phyloP scores from a whole-genome alignment of 805 yeast species.

The Starmerella ratchasimensis region DNA sequence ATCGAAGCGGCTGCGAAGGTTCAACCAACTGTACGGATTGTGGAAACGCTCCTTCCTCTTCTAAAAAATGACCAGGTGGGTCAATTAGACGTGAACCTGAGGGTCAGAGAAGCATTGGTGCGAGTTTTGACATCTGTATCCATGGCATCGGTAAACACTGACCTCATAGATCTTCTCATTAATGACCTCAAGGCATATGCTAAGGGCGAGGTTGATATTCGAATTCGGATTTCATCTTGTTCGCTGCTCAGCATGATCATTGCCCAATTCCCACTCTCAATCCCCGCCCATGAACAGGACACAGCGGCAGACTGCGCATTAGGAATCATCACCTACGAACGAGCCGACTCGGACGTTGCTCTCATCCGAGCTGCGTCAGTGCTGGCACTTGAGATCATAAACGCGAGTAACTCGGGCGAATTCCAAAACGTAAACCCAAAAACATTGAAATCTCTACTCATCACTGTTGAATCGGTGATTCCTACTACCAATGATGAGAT shows the following conservation, averaged over 20 bases:
- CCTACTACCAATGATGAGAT: slow-evolving; percentile 21
- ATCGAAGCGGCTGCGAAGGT: slow-evolving; percentile 32
- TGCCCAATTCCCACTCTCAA: slow-evolving; percentile 42
- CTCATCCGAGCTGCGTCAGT: slow-evolving; percentile 68
- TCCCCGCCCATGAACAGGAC: slow-evolving; percentile 31
- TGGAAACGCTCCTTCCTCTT: slow-evolving; percentile 4
- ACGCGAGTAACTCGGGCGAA: slow-evolving; percentile 22
- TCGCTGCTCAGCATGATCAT: slow-evolving; percentile 67
- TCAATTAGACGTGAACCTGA: slow-evolving; percentile 52
- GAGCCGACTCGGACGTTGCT: slow-evolving; percentile 31
- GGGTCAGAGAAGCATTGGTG: slow-evolving; percentile 68
- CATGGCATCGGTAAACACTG: slow-evolving; percentile 24
- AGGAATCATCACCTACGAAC: slow-evolving; percentile 58
- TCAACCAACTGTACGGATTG: slow-evolving; percentile 1
- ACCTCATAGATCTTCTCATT: slow-evolving; percentile 24
- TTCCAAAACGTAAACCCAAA: slow-evolving; percentile 15
- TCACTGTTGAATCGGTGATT: neutral
- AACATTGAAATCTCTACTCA: slow-evolving; percentile 1
- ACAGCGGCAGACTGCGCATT: slow-evolving; percentile 63
- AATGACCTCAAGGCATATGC: slow-evolving; percentile 10
- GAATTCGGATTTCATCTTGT: slow-evolving; percentile 73
- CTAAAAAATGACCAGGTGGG: slow-evolving; percentile 12
- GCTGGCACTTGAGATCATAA: slow-evolving; percentile 30
- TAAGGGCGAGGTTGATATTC: slow-evolving; percentile 32
- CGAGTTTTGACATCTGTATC: slow-evolving; percentile 36